phyloP scores from a whole-genome alignment of 495 filamentous ascomycete genomes.

The Platismatia glauca region DNA sequence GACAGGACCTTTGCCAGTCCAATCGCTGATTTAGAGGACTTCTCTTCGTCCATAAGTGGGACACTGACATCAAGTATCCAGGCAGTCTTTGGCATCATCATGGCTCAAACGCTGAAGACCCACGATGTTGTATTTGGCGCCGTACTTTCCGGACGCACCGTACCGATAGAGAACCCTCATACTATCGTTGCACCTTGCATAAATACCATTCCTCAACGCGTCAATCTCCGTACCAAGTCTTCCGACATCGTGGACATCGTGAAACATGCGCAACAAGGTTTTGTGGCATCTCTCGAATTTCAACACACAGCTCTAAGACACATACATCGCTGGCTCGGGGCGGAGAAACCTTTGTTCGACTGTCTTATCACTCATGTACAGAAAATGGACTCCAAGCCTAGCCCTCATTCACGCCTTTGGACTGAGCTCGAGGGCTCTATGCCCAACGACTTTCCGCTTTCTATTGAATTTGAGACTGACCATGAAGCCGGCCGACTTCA shows the following conservation, averaged over 20 bases:
- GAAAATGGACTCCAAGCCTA: constrained; percentile 5
- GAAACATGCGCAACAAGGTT: constrained; percentile 32
- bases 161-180: constrained; percentile 50
- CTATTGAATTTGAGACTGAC: constrained; percentile 30
- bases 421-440: constrained; percentile 29
- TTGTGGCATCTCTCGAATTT: constrained; percentile 36
- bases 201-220: constrained; percentile 75
- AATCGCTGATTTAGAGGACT: constrained; percentile 26
- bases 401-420: constrained; percentile 24
- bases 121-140: constrained; percentile 38
- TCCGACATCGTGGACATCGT: constrained; percentile 27
- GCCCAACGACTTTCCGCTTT: constrained; percentile 31
- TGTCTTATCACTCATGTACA: constrained; percentile 34
- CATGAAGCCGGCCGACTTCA: constrained; percentile 18
- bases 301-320: constrained; percentile 39
- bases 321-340: constrained; percentile 39
- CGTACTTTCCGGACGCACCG: constrained; percentile 38
- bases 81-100: constrained; percentile 36
- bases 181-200: constrained; percentile 77
- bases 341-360: constrained; percentile 36
- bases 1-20: constrained; percentile 10
- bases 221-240: constrained; percentile 13
- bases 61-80: constrained; percentile 34
- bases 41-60: constrained; percentile 27
- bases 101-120: constrained; percentile 32